Evolutionary conservation across 2,329 filamentous ascomycete genomes (phyloP).

Genomic region (Aspergillus melleus): DNA sequence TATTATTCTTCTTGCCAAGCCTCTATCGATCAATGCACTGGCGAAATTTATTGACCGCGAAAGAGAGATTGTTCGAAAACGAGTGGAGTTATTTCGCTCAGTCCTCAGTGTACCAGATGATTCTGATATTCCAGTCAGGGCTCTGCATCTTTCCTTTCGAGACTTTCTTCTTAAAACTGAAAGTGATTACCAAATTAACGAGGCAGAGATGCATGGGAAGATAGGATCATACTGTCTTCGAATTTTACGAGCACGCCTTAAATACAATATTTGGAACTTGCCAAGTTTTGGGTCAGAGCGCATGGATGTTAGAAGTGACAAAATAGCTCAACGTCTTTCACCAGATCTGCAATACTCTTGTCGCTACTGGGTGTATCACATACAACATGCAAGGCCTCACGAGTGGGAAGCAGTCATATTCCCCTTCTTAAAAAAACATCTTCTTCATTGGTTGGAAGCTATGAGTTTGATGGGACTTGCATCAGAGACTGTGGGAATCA

Average conservation of each 20-base stretch:
- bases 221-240: neutral
- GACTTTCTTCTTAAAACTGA: neutral
- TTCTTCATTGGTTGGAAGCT: conserved; percentile 29
- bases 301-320: conserved; percentile 3
- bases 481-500: conserved; percentile 15
- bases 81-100: neutral
- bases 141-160: neutral
- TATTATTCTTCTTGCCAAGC: neutral
- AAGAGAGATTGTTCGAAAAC: too few relatives aligned
- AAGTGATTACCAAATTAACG: neutral
- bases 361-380: conserved; percentile 31
- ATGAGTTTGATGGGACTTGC: conserved; percentile 19
- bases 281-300: conserved; percentile 5
- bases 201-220: neutral
- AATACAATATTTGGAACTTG: neutral
- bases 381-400: conserved; percentile 11
- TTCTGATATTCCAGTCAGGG: neutral
- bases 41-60: too few relatives aligned
- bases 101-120: neutral
- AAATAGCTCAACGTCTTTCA: conserved; percentile 10
- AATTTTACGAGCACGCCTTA: neutral
- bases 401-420: conserved; percentile 7
- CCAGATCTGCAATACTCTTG: conserved; percentile 27
- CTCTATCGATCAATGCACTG: too few relatives aligned
- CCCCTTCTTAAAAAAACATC: conserved; percentile 20